Evolutionary conservation across 176 grass and related monocot species (phyloP).

Genomic region (Saccharum spontaneum): DNA sequence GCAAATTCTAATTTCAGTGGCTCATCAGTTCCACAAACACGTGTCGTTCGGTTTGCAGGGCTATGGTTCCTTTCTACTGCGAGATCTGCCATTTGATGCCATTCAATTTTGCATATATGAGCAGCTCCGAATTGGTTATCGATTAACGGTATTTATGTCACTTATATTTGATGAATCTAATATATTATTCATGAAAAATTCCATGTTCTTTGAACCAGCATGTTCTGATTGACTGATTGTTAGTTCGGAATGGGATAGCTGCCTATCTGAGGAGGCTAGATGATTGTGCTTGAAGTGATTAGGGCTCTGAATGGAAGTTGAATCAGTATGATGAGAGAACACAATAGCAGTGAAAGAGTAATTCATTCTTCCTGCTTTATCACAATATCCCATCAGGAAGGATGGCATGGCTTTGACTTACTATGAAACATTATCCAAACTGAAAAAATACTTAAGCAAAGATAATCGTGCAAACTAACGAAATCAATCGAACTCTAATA

Average conservation of each 20-base stretch:
- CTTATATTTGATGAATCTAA: not conserved
- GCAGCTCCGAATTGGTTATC: slow-evolving; percentile 77
- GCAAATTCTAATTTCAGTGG: not conserved
- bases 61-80: slow-evolving; percentile 73
- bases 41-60: slow-evolving; percentile 47
- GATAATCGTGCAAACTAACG: not conserved
- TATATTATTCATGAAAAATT: not conserved
- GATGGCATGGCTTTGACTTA: not conserved
- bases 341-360: not conserved
- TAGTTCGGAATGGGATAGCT: not conserved
- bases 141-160: slow-evolving; percentile 42
- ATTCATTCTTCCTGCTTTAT: not conserved
- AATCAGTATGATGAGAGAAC: not conserved
- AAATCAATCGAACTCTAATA: not conserved
- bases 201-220: not conserved
- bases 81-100: slow-evolving; percentile 82
- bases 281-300: not conserved
- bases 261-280: not conserved
- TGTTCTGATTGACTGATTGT: not conserved
- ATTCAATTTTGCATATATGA: slow-evolving; percentile 81
- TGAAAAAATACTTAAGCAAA: not conserved
- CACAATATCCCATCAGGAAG: not conserved
- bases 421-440: not conserved
- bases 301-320: not conserved
- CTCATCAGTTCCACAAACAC: not conserved